phyloP scores from a whole-genome alignment of 164 flowering plant genomes.

The Sextonia rubra region DNA sequence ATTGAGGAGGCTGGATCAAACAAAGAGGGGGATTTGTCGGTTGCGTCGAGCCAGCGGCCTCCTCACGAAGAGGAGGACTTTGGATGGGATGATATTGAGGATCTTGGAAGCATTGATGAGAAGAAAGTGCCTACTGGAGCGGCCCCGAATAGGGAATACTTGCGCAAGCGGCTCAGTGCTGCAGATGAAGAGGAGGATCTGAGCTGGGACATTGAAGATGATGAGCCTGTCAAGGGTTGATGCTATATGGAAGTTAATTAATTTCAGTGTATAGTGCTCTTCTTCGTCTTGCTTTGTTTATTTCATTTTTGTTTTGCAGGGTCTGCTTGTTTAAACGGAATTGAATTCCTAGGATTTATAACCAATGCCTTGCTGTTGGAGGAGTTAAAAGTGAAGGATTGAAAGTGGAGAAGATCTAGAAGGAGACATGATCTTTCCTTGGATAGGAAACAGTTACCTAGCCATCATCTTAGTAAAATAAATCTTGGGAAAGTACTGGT shows the following conservation, averaged over 20 bases:
- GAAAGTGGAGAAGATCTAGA: too few species aligned
- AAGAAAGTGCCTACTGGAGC: constrained; percentile 25
- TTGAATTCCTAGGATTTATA: too few species aligned
- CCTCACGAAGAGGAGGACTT: constrained; percentile 66
- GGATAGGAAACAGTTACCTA: too few species aligned
- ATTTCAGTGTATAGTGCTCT: not conserved
- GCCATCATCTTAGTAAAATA: too few species aligned
- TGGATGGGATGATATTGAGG: constrained; percentile 96
- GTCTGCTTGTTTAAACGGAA: too few species aligned
- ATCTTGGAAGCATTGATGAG: constrained; percentile 59
- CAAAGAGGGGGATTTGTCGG: constrained; percentile 49
- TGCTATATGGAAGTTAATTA: not conserved
- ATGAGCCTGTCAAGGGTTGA: constrained; percentile 55
- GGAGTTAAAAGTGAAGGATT: too few species aligned
- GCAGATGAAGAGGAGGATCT: constrained; percentile 79
- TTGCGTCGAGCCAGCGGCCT: constrained; percentile 51
- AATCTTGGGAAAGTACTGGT: too few species aligned
- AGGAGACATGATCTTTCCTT: too few species aligned
- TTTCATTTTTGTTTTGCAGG: not conserved
- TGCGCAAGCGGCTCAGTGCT: constrained; percentile 56
- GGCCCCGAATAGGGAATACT: constrained; percentile 38
- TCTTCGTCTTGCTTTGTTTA: not conserved
- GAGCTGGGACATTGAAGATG: constrained; percentile 91
- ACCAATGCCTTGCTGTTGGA: too few species aligned
- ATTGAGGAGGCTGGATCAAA: constrained; percentile 36